Base-by-base conservation (phyloP, 805 yeast genomes). In the Starmerella stellata region DNA sequence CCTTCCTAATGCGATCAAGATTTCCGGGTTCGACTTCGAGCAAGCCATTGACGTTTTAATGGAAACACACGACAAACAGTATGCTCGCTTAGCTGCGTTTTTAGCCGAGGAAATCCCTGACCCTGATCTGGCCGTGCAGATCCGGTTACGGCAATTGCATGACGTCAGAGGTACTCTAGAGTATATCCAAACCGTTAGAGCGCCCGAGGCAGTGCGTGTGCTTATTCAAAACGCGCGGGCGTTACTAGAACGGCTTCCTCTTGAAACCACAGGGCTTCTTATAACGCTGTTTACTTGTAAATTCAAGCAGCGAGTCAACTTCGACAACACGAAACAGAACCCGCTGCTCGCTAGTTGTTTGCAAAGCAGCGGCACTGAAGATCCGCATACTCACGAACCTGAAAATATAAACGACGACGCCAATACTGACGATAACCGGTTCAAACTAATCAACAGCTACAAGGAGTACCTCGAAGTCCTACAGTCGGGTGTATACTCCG, bases 221-320 rank as follows among this genome's bases (percentile, higher is more conserved):
- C 59, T 85, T 36, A 68, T 74, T 5, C 74, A 74, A 21, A 72
- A 69, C 50, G 75, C 87, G 3, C 73, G 79, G 42, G 51, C 59
- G 1, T 58, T 87, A 21, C 62, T 87, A 35, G 78, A 78, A 28
- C 53, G 64, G 34, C 59, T 72, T 29, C 95, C 96, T 0, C 69
- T 78, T 41, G 82, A 77, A 40, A 78, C 93, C 0, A 83, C 94
- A 1, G 75, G 75, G 23, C 58, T 90, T 28, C 62, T 87, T 41
- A 83, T 90, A 37, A 77, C 78, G 21, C 78, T 87, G 0, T 90
- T 87, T 53, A 87, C 96, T 0, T 95, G 95, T 0, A 73, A 70
- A 39, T 87, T 76, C 54, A 61, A 58, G 21, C 77, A 82, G 4
- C 37, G 40, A 5, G 37, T 33, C 7, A 16, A 35, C 21, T 19